Conservation (phyloP, 352 stramenopile genomes). For the Globisporangium cystogenes region DNA sequence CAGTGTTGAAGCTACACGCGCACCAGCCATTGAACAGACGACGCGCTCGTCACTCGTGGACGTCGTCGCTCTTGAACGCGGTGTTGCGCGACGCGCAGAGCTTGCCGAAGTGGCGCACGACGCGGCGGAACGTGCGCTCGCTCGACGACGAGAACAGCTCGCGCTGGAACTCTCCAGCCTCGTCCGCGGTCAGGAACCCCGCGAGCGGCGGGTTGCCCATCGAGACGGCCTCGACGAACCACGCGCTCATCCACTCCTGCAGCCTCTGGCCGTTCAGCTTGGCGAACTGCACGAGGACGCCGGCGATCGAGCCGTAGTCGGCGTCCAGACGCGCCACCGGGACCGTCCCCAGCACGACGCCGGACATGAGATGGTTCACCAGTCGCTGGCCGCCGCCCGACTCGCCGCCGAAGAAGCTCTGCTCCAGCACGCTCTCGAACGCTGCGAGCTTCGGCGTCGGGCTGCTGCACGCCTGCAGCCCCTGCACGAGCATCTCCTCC, state of each 20-base stretch:
- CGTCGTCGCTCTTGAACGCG: constrained; percentile 26
- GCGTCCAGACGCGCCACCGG: constrained; percentile 64
- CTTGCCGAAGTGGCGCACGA: constrained; percentile 75
- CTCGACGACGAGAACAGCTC: constrained; percentile 54
- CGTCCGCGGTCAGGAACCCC: constrained; percentile 52
- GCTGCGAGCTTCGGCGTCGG: constrained; percentile 10
- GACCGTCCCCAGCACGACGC: constrained; percentile 59
- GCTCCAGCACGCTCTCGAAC: constrained; percentile 19
- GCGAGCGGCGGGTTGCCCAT: constrained; percentile 30
- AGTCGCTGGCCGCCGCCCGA: constrained; percentile 38
- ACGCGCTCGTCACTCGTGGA: constrained; percentile 11
- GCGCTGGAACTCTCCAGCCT: constrained; percentile 57
- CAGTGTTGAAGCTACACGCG: constrained; percentile 4
- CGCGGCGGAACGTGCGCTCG: constrained; percentile 70
- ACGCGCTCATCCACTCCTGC: constrained; percentile 55
- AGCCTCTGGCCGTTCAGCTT: constrained; percentile 56
- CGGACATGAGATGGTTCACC: constrained; percentile 50
- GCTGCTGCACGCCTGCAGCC: constrained; percentile 13
- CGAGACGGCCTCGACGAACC: constrained; percentile 47
- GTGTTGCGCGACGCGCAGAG: constrained; percentile 76
- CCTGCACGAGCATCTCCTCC: constrained; percentile 43
- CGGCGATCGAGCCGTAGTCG: constrained; percentile 71
- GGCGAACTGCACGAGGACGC: constrained; percentile 64
- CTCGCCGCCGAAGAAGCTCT: constrained; percentile 15
- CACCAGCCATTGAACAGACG: constrained; percentile 6